Evolutionary conservation across 805 yeast species (phyloP).

Genomic region (Wickerhamiella sorbophila): DNA sequence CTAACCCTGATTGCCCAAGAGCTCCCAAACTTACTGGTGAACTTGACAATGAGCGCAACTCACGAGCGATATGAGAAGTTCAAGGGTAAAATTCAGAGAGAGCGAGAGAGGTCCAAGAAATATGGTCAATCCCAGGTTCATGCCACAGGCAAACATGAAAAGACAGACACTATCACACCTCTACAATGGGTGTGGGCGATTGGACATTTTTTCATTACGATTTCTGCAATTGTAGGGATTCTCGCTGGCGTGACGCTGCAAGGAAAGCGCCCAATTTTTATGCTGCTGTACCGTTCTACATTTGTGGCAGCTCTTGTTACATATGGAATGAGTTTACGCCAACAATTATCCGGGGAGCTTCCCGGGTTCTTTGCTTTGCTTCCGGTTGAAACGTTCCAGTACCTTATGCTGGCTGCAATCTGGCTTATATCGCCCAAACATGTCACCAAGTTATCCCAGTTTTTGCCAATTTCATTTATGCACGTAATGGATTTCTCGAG

Average conservation of each 20-base stretch:
- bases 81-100: neutral
- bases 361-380: slow-evolving; percentile 52
- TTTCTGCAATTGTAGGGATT: slow-evolving; percentile 6
- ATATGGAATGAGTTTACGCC: slow-evolving; percentile 17
- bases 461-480: slow-evolving; percentile 55
- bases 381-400: slow-evolving; percentile 67
- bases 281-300: slow-evolving; percentile 18
- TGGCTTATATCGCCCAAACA: slow-evolving; percentile 48
- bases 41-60: neutral
- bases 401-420: slow-evolving; percentile 36
- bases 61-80: neutral
- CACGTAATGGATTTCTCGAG: slow-evolving; percentile 49
- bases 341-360: slow-evolving; percentile 40
- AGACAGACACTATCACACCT: neutral
- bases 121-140: neutral
- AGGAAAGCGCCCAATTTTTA: slow-evolving; percentile 15
- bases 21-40: too few relatives aligned
- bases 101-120: neutral
- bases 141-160: neutral
- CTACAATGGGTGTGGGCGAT: slow-evolving; percentile 10
- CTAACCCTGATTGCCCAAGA: too few relatives aligned
- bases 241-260: slow-evolving; percentile 16
- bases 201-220: slow-evolving; percentile 10
- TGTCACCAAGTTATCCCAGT: slow-evolving; percentile 53
- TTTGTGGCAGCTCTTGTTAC: slow-evolving; percentile 15